Conservation (phyloP, 495 filamentous ascomycete species). For the Talaromyces liani region DNA sequence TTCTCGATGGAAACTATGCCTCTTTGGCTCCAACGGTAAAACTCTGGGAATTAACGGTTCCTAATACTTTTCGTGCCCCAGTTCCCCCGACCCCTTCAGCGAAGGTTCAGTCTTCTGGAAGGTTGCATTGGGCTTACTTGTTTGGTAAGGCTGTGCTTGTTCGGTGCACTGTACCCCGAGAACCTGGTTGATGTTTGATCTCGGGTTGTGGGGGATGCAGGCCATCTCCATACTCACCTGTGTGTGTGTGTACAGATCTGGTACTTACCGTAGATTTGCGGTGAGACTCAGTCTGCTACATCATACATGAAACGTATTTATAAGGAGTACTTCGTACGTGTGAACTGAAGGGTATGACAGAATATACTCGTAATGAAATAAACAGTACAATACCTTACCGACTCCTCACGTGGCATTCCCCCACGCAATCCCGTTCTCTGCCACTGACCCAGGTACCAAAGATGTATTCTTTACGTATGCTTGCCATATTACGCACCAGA, state of each 20-base stretch:
- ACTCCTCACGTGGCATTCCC: neutral
- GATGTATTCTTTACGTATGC: neutral
- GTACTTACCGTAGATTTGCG: neutral
- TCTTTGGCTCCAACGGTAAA: neutral
- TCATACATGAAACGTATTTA: neutral
- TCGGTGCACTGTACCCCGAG: slow-evolving; percentile 3
- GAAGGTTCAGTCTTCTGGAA: neutral
- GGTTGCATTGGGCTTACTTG: neutral
- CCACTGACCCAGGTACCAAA: neutral
- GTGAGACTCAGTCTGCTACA: neutral
- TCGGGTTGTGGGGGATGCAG: neutral
- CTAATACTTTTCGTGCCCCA: slow-evolving; percentile 3
- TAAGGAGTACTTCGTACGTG: too few relatives aligned
- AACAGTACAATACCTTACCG: neutral
- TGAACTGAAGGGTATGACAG: too few relatives aligned
- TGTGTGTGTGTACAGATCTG: neutral
- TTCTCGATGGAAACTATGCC: neutral
- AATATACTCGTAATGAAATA: neutral
- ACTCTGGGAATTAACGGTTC: neutral
- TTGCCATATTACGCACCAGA: neutral
- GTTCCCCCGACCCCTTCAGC: neutral
- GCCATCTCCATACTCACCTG: neutral
- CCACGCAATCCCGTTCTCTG: neutral
- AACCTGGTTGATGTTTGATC: neutral
- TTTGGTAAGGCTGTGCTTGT: neutral